A percentile compares a stretch with the other conserved stretches of the same genome.
phyloP scores from a whole-genome alignment of 768 basidiomycete genomes.

The Pilatotrama ljubarskyi region DNA sequence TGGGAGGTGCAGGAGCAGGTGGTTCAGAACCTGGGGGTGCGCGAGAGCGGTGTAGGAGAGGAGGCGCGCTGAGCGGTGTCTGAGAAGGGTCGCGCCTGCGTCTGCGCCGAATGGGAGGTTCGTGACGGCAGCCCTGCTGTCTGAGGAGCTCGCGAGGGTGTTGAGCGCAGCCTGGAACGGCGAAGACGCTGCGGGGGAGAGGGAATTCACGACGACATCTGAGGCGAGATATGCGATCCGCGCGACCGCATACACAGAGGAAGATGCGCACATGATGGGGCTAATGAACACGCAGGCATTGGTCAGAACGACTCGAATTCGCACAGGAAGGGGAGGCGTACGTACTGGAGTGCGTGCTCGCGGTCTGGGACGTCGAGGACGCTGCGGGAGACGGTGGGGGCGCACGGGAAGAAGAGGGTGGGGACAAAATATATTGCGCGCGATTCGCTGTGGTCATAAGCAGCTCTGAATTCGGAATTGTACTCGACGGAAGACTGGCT shows the following conservation, averaged over 20 bases:
- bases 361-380: conserved; percentile 3
- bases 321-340: background rate
- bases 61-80: conserved; percentile 44
- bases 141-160: conserved; percentile 3
- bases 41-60: conserved; percentile 59
- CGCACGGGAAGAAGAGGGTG: background rate
- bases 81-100: conserved; percentile 56
- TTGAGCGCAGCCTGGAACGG: conserved; percentile 41
- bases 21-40: conserved; percentile 51
- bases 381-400: conserved; percentile 7
- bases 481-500: too few relatives aligned
- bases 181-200: conserved; percentile 45
- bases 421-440: conserved; percentile 17
- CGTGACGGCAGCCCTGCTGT: conserved; percentile 33
- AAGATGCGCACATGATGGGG: conserved; percentile 18
- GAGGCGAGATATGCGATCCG: conserved; percentile 74
- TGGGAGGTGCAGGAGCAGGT: conserved; percentile 67
- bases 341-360: background rate
- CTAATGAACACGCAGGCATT: conserved; percentile 12
- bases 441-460: conserved; percentile 12
- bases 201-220: conserved; percentile 62
- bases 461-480: conserved; percentile 16
- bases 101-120: conserved; percentile 66
- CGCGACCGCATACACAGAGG: conserved; percentile 46
- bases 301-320: conserved; percentile 5